These are phyloP conservation scores for Kwoniella shivajii DNA, from an alignment of 1,284 basidiomycete genomes.

Conservation along the genomic window DNA sequence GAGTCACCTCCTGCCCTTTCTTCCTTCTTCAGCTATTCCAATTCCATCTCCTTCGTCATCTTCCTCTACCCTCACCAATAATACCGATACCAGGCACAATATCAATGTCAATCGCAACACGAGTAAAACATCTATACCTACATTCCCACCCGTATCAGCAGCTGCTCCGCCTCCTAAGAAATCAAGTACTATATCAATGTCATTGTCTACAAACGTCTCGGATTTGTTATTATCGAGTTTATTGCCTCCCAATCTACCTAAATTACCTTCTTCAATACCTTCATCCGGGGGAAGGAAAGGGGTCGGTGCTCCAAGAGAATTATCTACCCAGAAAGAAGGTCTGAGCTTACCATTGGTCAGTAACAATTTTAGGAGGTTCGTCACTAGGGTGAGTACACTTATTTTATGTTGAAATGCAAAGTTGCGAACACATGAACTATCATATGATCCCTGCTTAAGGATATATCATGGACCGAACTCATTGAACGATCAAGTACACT, in stretches of 20 bases:
- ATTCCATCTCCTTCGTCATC: constrained; percentile 8
- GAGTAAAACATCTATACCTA: neutral
- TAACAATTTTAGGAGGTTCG: constrained; percentile 53
- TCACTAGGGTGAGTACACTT: constrained; percentile 41
- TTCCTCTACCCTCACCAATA: neutral
- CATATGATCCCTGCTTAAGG: too few species aligned
- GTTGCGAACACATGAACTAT: too few species aligned
- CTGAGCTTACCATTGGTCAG: constrained; percentile 48
- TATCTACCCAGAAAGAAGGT: constrained; percentile 47
- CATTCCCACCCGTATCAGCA: constrained; percentile 13
- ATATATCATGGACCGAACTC: too few species aligned
- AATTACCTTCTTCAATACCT: constrained; percentile 24
- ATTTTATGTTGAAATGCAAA: too few species aligned
- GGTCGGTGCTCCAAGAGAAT: constrained; percentile 27
- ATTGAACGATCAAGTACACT: too few species aligned
- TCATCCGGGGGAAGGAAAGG: neutral
- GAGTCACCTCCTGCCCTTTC: constrained; percentile 2
- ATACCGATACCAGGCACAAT: neutral
- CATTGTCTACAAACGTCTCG: constrained; percentile 45
- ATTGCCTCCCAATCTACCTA: constrained; percentile 47
- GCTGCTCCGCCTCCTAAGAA: neutral
- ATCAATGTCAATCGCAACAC: neutral
- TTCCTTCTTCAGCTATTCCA: constrained; percentile 16
- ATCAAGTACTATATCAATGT: constrained; percentile 5
- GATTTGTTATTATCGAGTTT: constrained; percentile 46